Percentiles rank a stretch among this genome's conserved stretches.
These are phyloP conservation scores for Nidula microcarpa DNA, from an alignment of 768 basidiomycete genomes.

Conservation along the genomic window DNA sequence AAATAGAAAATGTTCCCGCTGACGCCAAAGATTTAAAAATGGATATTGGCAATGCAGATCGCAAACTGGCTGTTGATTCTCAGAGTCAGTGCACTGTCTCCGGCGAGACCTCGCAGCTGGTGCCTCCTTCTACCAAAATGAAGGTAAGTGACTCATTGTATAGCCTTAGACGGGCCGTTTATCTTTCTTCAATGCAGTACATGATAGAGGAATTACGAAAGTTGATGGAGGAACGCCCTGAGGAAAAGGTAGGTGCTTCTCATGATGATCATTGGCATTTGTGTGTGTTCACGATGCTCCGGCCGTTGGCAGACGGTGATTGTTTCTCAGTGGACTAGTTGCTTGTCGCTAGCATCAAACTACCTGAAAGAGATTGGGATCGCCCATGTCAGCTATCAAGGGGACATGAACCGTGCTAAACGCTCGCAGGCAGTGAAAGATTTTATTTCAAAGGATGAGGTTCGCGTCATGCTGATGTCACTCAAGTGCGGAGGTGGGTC, in stretches of 20 bases:
- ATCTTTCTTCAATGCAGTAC: slow-evolving; percentile 21
- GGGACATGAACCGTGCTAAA: slow-evolving; percentile 50
- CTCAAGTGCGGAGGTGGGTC: slow-evolving; percentile 58
- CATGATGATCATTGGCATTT: too few species aligned
- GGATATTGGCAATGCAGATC: slow-evolving; percentile 28
- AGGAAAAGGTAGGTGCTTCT: slow-evolving; percentile 53
- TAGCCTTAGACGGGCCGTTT: not conserved
- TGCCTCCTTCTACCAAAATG: slow-evolving; percentile 75
- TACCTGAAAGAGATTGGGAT: slow-evolving; percentile 52
- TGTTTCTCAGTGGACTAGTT: slow-evolving; percentile 70
- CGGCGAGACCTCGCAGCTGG: slow-evolving; percentile 41
- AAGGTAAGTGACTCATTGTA: slow-evolving; percentile 36
- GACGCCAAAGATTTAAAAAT: slow-evolving; percentile 24
- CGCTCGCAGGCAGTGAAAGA: slow-evolving; percentile 52
- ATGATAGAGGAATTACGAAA: slow-evolving; percentile 58
- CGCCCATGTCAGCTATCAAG: slow-evolving; percentile 59
- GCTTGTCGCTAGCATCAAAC: slow-evolving; percentile 58
- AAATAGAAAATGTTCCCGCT: slow-evolving; percentile 15
- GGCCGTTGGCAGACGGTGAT: slow-evolving; percentile 44
- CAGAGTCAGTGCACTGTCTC: slow-evolving; percentile 19
- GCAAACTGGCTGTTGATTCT: slow-evolving; percentile 35
- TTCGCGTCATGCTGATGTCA: slow-evolving; percentile 58
- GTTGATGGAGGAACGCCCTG: slow-evolving; percentile 43
- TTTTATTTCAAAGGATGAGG: slow-evolving; percentile 60
- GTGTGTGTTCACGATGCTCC: too few species aligned